Percentiles rank a stretch among this genome's conserved stretches.
Evolutionary conservation across 2,329 filamentous ascomycete genomes (phyloP).

Genomic region (Colletotrichum euphorbiae): DNA sequence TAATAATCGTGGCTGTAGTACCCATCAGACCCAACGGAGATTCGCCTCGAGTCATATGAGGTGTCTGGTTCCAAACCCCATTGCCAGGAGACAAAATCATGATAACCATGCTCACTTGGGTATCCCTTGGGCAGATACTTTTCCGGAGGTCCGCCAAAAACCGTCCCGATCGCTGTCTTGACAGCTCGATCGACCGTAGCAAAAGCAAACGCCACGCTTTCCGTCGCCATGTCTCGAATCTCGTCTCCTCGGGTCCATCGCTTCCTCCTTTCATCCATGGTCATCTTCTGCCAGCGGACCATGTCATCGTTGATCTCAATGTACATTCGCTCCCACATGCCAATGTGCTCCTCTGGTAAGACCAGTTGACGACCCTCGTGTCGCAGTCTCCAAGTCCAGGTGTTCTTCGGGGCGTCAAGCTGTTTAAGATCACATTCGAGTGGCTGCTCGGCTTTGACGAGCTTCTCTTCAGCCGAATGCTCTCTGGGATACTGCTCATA

Average conservation of each 20-base stretch:
- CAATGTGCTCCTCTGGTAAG: slow-evolving; percentile 40
- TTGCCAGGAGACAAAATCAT: slow-evolving; percentile 38
- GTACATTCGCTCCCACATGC: slow-evolving; percentile 42
- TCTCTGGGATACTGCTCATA: slow-evolving; percentile 5
- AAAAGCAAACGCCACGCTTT: neutral
- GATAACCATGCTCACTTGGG: slow-evolving; percentile 20
- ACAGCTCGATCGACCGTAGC: neutral
- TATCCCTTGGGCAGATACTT: neutral
- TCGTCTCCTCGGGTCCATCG: slow-evolving; percentile 13
- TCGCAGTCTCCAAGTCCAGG: slow-evolving; percentile 36
- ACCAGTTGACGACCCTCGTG: neutral
- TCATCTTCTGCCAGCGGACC: slow-evolving; percentile 23
- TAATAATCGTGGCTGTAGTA: neutral
- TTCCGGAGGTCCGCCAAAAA: neutral
- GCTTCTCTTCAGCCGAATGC: neutral
- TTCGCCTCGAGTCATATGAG: neutral
- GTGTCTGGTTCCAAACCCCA: neutral
- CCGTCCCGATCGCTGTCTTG: neutral
- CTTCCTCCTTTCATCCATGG: slow-evolving; percentile 4
- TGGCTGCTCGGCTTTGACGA: slow-evolving; percentile 37
- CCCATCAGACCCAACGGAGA: neutral
- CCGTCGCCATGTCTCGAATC: slow-evolving; percentile 2
- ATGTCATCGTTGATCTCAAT: slow-evolving; percentile 40
- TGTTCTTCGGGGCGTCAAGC: slow-evolving; percentile 13
- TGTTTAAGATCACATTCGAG: slow-evolving; percentile 32